These are phyloP conservation scores for Fonsecaea pedrosoi DNA, from an alignment of 2,329 filamentous ascomycete genomes.

Conservation along the genomic window DNA sequence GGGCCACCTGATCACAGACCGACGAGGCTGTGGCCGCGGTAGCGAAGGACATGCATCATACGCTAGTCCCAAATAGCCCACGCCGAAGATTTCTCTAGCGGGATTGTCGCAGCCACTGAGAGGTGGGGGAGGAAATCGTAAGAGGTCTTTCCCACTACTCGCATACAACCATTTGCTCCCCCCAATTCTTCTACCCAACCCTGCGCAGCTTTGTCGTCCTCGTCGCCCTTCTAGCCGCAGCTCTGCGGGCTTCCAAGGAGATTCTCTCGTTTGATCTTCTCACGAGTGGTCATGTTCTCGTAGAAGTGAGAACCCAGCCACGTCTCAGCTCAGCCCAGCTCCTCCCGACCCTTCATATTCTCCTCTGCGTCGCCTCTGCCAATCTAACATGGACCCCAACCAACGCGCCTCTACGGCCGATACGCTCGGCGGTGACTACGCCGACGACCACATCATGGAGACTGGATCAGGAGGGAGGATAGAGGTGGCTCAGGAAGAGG, in stretches of 20 bases:
- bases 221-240: not conserved
- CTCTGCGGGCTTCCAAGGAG: not conserved
- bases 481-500: conserved; percentile 54
- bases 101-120: not conserved
- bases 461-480: conserved; percentile 29
- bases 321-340: conserved; percentile 1
- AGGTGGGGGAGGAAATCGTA: not conserved
- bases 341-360: not conserved
- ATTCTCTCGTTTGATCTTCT: not conserved
- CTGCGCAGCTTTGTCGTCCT: not conserved
- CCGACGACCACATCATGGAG: conserved; percentile 32
- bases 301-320: conserved; percentile 3
- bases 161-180: not conserved
- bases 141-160: conserved; percentile 2
- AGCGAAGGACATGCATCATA: not conserved
- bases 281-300: not conserved
- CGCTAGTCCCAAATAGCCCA: conserved; percentile 7
- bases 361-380: conserved; percentile 3
- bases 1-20: not conserved
- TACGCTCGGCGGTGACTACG: conserved; percentile 24
- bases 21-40: conserved; percentile 2
- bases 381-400: conserved; percentile 24
- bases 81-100: not conserved
- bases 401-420: conserved; percentile 22
- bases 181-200: not conserved